phyloP scores from a whole-genome alignment of 495 filamentous ascomycete genomes.

The Lentithecium fluviatile region DNA sequence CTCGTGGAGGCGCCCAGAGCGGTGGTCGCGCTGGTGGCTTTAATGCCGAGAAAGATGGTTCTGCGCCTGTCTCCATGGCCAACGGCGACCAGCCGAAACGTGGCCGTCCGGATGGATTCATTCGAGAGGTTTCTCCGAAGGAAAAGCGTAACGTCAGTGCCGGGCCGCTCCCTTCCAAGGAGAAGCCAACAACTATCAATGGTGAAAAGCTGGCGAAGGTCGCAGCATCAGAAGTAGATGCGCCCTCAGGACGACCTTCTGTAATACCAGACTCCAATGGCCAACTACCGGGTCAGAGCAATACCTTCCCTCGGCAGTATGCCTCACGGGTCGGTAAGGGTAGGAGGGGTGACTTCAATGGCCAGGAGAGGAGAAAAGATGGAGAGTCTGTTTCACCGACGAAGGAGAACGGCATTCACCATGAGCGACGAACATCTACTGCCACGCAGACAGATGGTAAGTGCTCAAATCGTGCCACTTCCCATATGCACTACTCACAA shows the following conservation, averaged over 20 bases:
- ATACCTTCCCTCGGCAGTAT: slow-evolving; percentile 27
- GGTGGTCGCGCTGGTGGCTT: slow-evolving; percentile 52
- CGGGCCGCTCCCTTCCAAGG: slow-evolving; percentile 34
- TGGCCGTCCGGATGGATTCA: slow-evolving; percentile 37
- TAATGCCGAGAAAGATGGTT: slow-evolving; percentile 40
- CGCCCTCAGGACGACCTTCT: slow-evolving; percentile 11
- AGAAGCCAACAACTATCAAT: slow-evolving; percentile 8
- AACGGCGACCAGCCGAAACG: slow-evolving; percentile 38
- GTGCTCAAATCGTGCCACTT: neutral
- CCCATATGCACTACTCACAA: neutral
- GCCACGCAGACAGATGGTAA: slow-evolving; percentile 39
- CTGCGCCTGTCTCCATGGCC: slow-evolving; percentile 3
- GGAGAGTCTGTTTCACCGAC: slow-evolving; percentile 26
- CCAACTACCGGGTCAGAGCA: slow-evolving; percentile 14
- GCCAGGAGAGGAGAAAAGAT: slow-evolving; percentile 45
- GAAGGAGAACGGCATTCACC: slow-evolving; percentile 23
- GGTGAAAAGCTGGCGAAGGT: slow-evolving; percentile 47
- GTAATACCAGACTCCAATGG: slow-evolving; percentile 19
- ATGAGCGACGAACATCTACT: slow-evolving; percentile 38
- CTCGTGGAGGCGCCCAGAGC: slow-evolving; percentile 59
- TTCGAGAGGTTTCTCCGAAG: slow-evolving; percentile 37
- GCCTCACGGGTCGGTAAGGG: slow-evolving; percentile 14
- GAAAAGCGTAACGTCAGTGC: slow-evolving; percentile 51
- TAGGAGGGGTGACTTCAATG: slow-evolving; percentile 14
- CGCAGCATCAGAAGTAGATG: slow-evolving; percentile 28